phyloP scores from a whole-genome alignment of 306 rosid genomes.

The Corylus avellana region DNA sequence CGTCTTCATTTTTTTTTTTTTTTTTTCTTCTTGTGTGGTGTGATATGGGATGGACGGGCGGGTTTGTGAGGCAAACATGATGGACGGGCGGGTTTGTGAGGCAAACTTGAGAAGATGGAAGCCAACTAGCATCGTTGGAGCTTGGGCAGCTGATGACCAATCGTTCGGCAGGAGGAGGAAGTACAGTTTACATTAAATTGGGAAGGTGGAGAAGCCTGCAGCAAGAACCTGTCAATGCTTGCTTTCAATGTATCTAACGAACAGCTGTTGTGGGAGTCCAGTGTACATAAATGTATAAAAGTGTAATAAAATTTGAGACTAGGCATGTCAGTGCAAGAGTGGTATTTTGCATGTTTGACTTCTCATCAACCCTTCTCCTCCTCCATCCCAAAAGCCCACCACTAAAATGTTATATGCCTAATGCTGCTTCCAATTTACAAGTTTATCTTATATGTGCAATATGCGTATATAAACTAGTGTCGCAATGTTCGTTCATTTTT shows the following conservation, averaged over 20 bases:
- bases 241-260: neutral
- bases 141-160: neutral
- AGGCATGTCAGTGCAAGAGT: too few species aligned
- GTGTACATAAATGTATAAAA: too few species aligned
- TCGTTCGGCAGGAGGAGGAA: neutral
- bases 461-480: too few species aligned
- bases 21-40: neutral
- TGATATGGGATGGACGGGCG: neutral
- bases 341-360: neutral
- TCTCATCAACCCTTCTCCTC: neutral
- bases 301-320: neutral
- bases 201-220: too few species aligned
- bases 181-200: too few species aligned
- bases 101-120: neutral
- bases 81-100: neutral
- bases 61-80: neutral
- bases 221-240: too few species aligned
- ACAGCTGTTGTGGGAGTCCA: too few species aligned
- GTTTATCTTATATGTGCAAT: too few species aligned
- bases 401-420: too few species aligned
- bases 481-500: too few species aligned
- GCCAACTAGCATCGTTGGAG: neutral
- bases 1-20: neutral
- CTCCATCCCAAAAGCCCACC: neutral
- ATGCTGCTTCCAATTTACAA: too few species aligned